phyloP scores from a whole-genome alignment of 768 basidiomycete genomes.

The Galerina marginata region DNA sequence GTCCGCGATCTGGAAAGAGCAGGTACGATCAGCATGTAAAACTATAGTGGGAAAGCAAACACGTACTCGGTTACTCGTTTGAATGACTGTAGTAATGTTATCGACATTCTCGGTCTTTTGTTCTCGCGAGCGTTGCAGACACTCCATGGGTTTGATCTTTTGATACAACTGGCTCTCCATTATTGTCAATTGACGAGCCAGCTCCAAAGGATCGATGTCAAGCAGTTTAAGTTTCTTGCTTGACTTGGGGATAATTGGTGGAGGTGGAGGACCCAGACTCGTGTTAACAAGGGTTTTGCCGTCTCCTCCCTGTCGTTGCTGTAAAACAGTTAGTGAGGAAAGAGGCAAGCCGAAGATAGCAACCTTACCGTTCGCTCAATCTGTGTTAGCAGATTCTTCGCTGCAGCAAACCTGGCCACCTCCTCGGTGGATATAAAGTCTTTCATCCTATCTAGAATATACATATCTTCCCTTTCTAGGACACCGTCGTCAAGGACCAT shows the following conservation, averaged over 20 bases:
- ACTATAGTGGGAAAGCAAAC: neutral
- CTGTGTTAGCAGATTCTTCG: slow-evolving; percentile 73
- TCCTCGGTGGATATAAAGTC: slow-evolving; percentile 75
- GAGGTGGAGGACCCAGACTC: slow-evolving; percentile 65
- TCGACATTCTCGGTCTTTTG: slow-evolving; percentile 75
- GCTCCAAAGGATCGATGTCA: slow-evolving; percentile 87
- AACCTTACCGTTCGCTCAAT: slow-evolving; percentile 81
- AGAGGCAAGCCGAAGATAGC: slow-evolving; percentile 8
- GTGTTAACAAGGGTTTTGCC: slow-evolving; percentile 63
- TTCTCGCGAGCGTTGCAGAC: slow-evolving; percentile 82
- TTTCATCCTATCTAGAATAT: slow-evolving; percentile 82
- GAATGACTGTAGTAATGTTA: slow-evolving; percentile 87
- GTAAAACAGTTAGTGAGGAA: slow-evolving; percentile 1
- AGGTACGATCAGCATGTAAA: neutral
- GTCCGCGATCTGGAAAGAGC: slow-evolving; percentile 72
- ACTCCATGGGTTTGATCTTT: slow-evolving; percentile 89
- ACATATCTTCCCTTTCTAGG: slow-evolving; percentile 85
- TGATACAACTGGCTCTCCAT: slow-evolving; percentile 88
- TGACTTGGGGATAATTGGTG: slow-evolving; percentile 75
- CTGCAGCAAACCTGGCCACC: slow-evolving; percentile 66
- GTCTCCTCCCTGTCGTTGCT: slow-evolving; percentile 62
- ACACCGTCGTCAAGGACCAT: slow-evolving; percentile 87
- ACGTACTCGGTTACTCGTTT: slow-evolving; percentile 83
- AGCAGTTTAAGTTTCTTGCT: slow-evolving; percentile 77
- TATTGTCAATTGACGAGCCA: slow-evolving; percentile 92